Conservation (phyloP, 2,329 filamentous ascomycete species). For the Aspergillus pseudoglaucus region DNA sequence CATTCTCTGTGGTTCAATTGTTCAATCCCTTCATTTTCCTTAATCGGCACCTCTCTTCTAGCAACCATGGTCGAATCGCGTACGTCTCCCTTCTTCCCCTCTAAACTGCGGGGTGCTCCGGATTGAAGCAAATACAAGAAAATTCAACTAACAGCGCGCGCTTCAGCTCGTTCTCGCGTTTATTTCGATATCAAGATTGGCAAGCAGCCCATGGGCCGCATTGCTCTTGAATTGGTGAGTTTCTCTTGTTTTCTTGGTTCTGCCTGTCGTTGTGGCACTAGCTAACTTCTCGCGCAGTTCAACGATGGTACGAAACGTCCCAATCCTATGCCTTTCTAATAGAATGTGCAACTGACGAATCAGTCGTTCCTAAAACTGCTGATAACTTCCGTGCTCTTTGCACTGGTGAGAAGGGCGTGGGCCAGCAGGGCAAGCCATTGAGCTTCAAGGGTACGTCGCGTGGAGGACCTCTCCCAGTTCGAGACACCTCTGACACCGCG, state of each 20-base stretch:
- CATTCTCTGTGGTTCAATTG: background rate
- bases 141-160: conserved; percentile 2
- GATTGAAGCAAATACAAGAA: background rate
- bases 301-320: conserved; percentile 38
- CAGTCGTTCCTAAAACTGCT: conserved; percentile 83
- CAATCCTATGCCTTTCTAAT: background rate
- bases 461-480: background rate
- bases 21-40: background rate
- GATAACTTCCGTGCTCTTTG: conserved; percentile 95
- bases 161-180: conserved; percentile 63
- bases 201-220: conserved; percentile 63
- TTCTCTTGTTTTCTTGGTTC: background rate
- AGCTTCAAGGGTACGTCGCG: conserved; percentile 66
- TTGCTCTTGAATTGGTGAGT: conserved; percentile 77
- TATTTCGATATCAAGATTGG: conserved; percentile 91
- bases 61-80: conserved; percentile 32
- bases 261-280: conserved; percentile 1
- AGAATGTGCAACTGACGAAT: conserved; percentile 39
- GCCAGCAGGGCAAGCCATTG: conserved; percentile 74
- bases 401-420: conserved; percentile 86
- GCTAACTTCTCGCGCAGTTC: conserved; percentile 32
- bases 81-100: conserved; percentile 16
- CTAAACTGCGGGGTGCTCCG: conserved; percentile 17
- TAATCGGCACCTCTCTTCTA: background rate
- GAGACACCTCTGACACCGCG: background rate